Percentiles rank a stretch among this genome's conserved stretches.
Evolutionary conservation across 1,284 basidiomycete genomes (phyloP).

Genomic region (Inonotus hispidus): DNA sequence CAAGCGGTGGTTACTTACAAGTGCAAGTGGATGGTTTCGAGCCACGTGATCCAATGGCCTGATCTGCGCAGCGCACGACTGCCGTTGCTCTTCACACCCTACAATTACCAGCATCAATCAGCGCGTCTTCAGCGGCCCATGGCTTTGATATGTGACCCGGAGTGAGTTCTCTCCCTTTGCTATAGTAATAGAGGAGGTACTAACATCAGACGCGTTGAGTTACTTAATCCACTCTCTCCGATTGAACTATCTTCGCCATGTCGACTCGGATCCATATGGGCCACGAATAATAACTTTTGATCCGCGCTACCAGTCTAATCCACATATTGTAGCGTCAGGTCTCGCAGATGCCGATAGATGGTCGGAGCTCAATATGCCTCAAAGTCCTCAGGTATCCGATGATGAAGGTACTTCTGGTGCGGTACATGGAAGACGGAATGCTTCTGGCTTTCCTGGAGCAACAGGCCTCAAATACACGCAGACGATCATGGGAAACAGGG

Average conservation of each 20-base stretch:
- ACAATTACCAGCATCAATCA: background rate
- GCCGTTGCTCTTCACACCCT: background rate
- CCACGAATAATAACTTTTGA: slow-evolving; percentile 75
- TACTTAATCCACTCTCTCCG: slow-evolving; percentile 84
- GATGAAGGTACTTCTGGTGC: slow-evolving; percentile 44
- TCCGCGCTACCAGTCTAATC: slow-evolving; percentile 66
- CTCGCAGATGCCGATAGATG: slow-evolving; percentile 74
- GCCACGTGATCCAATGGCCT: background rate
- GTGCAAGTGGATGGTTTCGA: background rate
- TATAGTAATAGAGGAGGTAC: background rate
- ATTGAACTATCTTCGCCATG: slow-evolving; percentile 80
- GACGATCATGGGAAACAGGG: slow-evolving; percentile 73
- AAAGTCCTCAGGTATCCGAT: slow-evolving; percentile 64
- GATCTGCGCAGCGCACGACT: background rate
- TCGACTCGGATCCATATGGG: slow-evolving; percentile 75
- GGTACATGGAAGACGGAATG: slow-evolving; percentile 27
- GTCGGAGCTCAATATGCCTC: slow-evolving; percentile 73
- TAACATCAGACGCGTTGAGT: slow-evolving; percentile 36
- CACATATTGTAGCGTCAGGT: slow-evolving; percentile 75
- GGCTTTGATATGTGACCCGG: slow-evolving; percentile 19
- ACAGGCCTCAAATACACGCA: slow-evolving; percentile 72
- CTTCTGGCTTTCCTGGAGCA: slow-evolving; percentile 48
- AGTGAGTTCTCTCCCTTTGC: slow-evolving; percentile 4
- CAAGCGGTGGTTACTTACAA: no score
- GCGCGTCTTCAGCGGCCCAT: background rate